Conservation (phyloP, 2,329 filamentous ascomycete genomes). For the Talaromyces sp. region DNA sequence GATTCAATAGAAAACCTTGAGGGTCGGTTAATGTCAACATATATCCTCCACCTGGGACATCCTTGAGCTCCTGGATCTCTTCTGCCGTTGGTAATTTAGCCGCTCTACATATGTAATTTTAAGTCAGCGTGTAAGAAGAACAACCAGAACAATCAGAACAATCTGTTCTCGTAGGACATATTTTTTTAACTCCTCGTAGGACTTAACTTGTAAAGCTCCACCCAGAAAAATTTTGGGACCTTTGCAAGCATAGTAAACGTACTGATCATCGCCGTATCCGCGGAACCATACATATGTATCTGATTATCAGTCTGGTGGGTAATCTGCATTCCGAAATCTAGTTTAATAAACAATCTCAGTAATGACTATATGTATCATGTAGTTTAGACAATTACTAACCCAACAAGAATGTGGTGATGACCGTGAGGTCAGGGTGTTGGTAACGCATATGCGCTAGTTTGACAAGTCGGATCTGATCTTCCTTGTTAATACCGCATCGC, state of each 20-base stretch:
- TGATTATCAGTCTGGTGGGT: slow-evolving; percentile 24
- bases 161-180: slow-evolving; percentile 13
- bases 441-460: slow-evolving; percentile 52
- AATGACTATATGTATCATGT: neutral
- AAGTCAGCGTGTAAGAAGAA: neutral
- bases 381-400: neutral
- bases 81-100: neutral
- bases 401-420: slow-evolving; percentile 32
- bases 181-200: slow-evolving; percentile 39
- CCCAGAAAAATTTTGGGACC: slow-evolving; percentile 41
- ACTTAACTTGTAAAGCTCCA: slow-evolving; percentile 41
- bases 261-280: slow-evolving; percentile 19
- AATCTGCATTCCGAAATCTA: slow-evolving; percentile 32
- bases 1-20: slow-evolving; percentile 37
- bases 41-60: slow-evolving; percentile 38
- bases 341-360: neutral
- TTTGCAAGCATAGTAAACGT: slow-evolving; percentile 22
- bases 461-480: slow-evolving; percentile 44
- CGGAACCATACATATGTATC: slow-evolving; percentile 18
- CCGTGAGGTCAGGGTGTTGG: slow-evolving; percentile 47
- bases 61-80: slow-evolving; percentile 1
- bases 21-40: slow-evolving; percentile 36
- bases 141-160: neutral
- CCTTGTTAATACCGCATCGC: slow-evolving; percentile 33
- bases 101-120: neutral